These are phyloP conservation scores for Trichoderma semiorbis DNA, from an alignment of 2,329 filamentous ascomycete species.

Conservation along the genomic window DNA sequence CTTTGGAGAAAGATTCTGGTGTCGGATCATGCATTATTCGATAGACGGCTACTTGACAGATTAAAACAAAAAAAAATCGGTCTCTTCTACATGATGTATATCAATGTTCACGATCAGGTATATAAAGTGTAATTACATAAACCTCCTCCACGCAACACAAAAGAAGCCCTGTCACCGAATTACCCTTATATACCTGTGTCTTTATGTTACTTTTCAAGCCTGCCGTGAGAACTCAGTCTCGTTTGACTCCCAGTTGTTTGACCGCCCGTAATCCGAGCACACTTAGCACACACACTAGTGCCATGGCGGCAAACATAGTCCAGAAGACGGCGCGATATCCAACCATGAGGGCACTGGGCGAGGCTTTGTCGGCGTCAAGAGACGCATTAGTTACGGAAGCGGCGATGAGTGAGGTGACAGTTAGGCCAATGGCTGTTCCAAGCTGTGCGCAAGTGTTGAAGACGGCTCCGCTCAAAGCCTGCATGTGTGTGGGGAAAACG, in stretches of 20 bases:
- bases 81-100: neutral
- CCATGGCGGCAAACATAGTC: constrained; percentile 46
- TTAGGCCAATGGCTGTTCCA: constrained; percentile 48
- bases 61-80: neutral
- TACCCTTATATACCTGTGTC: neutral
- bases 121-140: neutral
- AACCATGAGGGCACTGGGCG: constrained; percentile 37
- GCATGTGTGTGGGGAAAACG: constrained; percentile 53
- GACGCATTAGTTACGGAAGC: constrained; percentile 34
- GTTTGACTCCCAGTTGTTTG: neutral
- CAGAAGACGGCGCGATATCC: constrained; percentile 51
- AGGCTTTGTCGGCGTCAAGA: constrained; percentile 26
- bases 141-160: neutral
- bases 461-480: constrained; percentile 58
- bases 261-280: constrained; percentile 1
- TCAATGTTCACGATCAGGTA: neutral
- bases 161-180: neutral
- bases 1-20: neutral
- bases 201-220: neutral
- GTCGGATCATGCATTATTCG: neutral
- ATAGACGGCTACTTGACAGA: neutral
- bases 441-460: constrained; percentile 59
- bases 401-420: constrained; percentile 45
- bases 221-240: neutral
- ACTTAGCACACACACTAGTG: constrained; percentile 22